Evolutionary conservation across 192 early-diverging fungal species (phyloP).

Genomic region (Coemansia biformis): DNA sequence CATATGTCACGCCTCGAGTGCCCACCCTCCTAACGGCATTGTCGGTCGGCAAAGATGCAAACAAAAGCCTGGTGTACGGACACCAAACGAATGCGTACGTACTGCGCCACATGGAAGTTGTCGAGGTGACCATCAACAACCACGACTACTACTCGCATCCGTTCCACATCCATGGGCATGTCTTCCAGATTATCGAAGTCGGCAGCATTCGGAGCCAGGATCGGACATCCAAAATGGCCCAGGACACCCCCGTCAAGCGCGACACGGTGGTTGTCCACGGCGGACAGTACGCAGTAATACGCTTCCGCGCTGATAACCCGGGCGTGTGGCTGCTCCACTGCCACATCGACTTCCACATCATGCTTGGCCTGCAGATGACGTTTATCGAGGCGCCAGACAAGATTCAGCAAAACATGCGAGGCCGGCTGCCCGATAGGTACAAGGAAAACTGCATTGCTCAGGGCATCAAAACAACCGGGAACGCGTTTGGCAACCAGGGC

Average conservation of each 20-base stretch:
- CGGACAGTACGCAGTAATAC: constrained; percentile 60
- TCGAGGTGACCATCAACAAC: constrained; percentile 71
- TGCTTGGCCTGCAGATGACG: constrained; percentile 62
- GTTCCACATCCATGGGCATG: constrained; percentile 85
- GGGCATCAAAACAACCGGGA: constrained; percentile 58
- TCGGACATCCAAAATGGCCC: constrained; percentile 22
- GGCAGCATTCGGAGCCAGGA: constrained; percentile 44
- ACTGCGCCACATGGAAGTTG: constrained; percentile 56
- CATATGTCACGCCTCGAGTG: constrained; percentile 57
- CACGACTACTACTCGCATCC: constrained; percentile 67
- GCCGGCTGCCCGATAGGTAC: constrained; percentile 48
- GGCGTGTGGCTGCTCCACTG: constrained; percentile 86
- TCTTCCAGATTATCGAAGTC: constrained; percentile 68
- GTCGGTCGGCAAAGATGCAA: constrained; percentile 53
- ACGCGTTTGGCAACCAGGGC: constrained; percentile 65
- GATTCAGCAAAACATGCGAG: constrained; percentile 43
- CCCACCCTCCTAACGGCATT: constrained; percentile 49
- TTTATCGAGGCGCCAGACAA: constrained; percentile 69
- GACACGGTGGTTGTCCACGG: constrained; percentile 67
- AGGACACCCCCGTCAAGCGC: constrained; percentile 33
- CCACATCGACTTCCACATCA: constrained; percentile 58
- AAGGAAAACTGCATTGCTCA: constrained; percentile 60
- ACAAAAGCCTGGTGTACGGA: constrained; percentile 57
- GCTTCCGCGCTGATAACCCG: constrained; percentile 74
- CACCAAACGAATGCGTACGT: constrained; percentile 57